Evolutionary conservation across 371 early-diverging fungal genomes (phyloP), one percentile per base, ranked within the genome.

Genomic region (Mucor saturninus): DNA sequence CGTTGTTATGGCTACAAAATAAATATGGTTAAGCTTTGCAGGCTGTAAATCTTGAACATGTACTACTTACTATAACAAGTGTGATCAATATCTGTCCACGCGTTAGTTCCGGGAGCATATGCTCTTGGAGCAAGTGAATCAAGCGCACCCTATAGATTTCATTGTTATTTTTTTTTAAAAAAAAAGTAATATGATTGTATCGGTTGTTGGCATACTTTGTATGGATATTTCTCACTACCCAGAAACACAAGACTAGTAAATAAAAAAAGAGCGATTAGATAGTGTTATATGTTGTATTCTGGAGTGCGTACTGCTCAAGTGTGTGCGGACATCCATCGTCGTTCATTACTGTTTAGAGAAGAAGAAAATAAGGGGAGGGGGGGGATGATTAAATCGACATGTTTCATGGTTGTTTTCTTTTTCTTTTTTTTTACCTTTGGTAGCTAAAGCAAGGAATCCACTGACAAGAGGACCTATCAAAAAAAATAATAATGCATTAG

Each of bases 61-160:
- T 55, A 31, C 5, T 13, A 43, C 76, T 32, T 75, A 81, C 81
- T 81, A 56, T 81, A 81, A 13, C 80, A 80, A 11, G 82, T 81
- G 31, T 81, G 82, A 32, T 72, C 72, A 42, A 65, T 52, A 39
- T 68, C 75, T 35, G 76, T 77, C 81, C 81, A 83, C 4, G 86
- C 86, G 57, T 85, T 85, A 10, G 84, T 85, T 30, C 86, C 83
- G 42, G 79, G 73, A 6, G 86, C 83, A 57, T 80, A 71, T 10
- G 86, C 80, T 45, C 83, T 76, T 68, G 83, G 83, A 30, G 86
- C 86, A 37, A 85, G 73, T 5, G 75, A 72, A 63, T 85, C 86
- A 10, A 85, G 71, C 14, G 85, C 79, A 26, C 85, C 83, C 78
- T 67, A 61, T 14, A 11, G 29, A n/a, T 40, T 30, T 5, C 3